Conservation (phyloP, 805 yeast genomes). For the Wickerhamiella sorbophila region DNA sequence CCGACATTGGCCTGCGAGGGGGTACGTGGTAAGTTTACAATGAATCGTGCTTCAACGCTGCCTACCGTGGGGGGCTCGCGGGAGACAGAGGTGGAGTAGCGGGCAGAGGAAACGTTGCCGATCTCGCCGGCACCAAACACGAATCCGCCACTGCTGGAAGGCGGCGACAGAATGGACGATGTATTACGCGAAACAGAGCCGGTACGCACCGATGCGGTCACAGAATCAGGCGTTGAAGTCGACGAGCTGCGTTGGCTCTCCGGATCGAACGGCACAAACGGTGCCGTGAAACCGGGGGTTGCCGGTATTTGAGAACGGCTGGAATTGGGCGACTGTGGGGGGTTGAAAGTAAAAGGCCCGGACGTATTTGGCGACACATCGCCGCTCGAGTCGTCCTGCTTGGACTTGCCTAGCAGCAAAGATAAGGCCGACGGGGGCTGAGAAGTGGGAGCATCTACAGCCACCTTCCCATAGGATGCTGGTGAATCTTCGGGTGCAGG, state of each 20-base stretch:
- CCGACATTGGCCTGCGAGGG: conserved; percentile 12
- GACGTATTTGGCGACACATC: conserved; percentile 8
- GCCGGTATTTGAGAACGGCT: conserved; percentile 12
- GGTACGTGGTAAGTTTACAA: conserved; percentile 65
- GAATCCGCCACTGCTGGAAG: conserved; percentile 16
- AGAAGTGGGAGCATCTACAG: not conserved
- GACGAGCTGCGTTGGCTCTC: not conserved
- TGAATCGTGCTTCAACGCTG: conserved; percentile 64
- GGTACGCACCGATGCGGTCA: not conserved
- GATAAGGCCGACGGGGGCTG: conserved; percentile 15
- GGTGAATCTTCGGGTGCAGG: not conserved
- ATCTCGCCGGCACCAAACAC: conserved; percentile 21
- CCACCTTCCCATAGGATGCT: conserved; percentile 1
- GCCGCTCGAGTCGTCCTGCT: conserved; percentile 5
- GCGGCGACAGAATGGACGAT: not conserved
- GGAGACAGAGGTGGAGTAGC: conserved; percentile 14
- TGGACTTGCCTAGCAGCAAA: conserved; percentile 11
- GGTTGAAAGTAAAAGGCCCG: conserved; percentile 7
- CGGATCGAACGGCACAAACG: conserved; percentile 9
- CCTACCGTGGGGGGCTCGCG: conserved; percentile 12
- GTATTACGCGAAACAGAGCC: not conserved
- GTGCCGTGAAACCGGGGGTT: conserved; percentile 11
- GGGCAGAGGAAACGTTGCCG: conserved; percentile 20
- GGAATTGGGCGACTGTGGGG: conserved; percentile 12
- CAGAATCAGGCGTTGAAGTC: not conserved